phyloP scores from a whole-genome alignment of 768 basidiomycete species.

The Psilocybe cyanescens region DNA sequence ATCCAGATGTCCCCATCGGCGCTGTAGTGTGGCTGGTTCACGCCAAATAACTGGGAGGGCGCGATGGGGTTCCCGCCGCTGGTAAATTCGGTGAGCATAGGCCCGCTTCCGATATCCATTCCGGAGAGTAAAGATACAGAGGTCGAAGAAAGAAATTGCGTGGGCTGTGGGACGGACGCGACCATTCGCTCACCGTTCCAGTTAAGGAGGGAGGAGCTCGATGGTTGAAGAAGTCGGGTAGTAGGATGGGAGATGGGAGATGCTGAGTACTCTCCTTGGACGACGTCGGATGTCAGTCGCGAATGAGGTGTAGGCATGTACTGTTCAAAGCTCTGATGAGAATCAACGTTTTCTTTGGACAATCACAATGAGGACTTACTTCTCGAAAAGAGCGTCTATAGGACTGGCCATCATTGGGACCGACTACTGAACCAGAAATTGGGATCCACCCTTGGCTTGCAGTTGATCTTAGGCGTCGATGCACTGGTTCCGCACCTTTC shows the following conservation, averaged over 20 bases:
- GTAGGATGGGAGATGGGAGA: slow-evolving; percentile 20
- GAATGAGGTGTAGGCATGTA: slow-evolving; percentile 15
- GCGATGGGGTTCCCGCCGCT: slow-evolving; percentile 22
- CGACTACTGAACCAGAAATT: slow-evolving; percentile 8
- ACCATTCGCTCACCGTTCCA: slow-evolving; percentile 39
- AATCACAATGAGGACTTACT: slow-evolving; percentile 4
- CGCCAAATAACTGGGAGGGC: slow-evolving; percentile 13
- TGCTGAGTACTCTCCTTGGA: slow-evolving; percentile 3
- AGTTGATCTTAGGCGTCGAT: slow-evolving; percentile 24
- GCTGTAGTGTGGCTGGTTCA: neutral
- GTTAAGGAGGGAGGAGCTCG: slow-evolving; percentile 39
- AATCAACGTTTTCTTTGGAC: neutral
- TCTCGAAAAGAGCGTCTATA: slow-evolving; percentile 10
- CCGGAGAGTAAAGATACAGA: slow-evolving; percentile 23
- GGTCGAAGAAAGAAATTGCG: slow-evolving; percentile 24
- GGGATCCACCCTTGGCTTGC: slow-evolving; percentile 25
- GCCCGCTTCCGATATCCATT: slow-evolving; percentile 13
- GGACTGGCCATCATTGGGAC: slow-evolving; percentile 1
- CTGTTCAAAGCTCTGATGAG: slow-evolving; percentile 6
- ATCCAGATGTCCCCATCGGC: slow-evolving; percentile 19
- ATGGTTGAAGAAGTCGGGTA: slow-evolving; percentile 10
- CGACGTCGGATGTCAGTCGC: slow-evolving; percentile 5
- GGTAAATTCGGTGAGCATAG: slow-evolving; percentile 20
- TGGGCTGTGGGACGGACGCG: slow-evolving; percentile 23
- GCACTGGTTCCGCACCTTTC: slow-evolving; percentile 9